Percentiles rank a stretch among this genome's conserved stretches.
Conservation (phyloP, 768 basidiomycete genomes). For the Tricholoma terreum region DNA sequence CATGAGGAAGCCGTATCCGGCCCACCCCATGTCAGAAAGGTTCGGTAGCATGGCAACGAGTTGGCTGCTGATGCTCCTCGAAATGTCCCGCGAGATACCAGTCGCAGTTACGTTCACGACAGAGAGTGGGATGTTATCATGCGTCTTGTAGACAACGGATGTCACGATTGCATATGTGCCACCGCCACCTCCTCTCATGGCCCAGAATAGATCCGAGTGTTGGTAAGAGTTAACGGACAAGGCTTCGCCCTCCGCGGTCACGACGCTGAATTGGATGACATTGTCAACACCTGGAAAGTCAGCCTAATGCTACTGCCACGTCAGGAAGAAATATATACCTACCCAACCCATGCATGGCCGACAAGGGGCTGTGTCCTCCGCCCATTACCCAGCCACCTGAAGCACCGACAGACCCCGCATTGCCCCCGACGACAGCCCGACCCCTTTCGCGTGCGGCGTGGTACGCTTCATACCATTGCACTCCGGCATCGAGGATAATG, state of each 20-base stretch:
- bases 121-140: background rate
- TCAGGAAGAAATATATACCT: background rate
- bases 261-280: conserved; percentile 33
- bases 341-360: conserved; percentile 41
- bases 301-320: background rate
- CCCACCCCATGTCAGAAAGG: background rate
- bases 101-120: background rate
- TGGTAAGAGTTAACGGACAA: conserved; percentile 36
- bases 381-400: conserved; percentile 48
- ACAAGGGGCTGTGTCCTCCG: conserved; percentile 40
- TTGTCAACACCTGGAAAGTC: conserved; percentile 21
- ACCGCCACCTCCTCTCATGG: conserved; percentile 41
- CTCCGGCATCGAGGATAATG: conserved; percentile 37
- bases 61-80: background rate
- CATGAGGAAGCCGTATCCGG: background rate
- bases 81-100: background rate
- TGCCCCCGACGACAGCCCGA: conserved; percentile 44
- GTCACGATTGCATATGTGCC: conserved; percentile 24
- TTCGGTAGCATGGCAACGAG: background rate
- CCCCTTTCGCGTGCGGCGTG: conserved; percentile 30
- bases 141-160: background rate
- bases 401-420: conserved; percentile 38
- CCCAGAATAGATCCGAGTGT: conserved; percentile 45
- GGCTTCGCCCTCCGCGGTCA: conserved; percentile 38
- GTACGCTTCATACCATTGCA: conserved; percentile 45